Conservation (phyloP, 345 rosid genomes). For the Hibiscus tridactylites region DNA sequence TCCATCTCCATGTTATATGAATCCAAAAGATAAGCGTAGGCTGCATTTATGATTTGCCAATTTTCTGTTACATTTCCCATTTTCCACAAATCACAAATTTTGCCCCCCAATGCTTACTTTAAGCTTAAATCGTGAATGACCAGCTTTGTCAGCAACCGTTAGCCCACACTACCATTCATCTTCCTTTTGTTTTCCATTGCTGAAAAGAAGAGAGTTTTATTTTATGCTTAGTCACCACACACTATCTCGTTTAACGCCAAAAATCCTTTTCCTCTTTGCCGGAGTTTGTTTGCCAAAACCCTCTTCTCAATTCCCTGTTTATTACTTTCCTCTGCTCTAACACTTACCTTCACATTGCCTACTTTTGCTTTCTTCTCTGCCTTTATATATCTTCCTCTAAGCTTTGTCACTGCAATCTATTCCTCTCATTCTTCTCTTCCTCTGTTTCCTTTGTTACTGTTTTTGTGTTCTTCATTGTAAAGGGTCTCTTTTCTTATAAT, state of each 20-base stretch:
- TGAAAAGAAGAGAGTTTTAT: background rate
- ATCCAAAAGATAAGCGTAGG: background rate
- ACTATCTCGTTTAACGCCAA: slow-evolving; percentile 37
- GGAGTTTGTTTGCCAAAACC: slow-evolving; percentile 15
- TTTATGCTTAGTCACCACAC: slow-evolving; percentile 33
- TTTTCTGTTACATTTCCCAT: background rate
- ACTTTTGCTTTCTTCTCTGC: background rate
- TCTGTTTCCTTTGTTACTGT: background rate
- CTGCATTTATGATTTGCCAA: background rate
- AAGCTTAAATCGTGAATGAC: background rate
- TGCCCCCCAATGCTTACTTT: background rate
- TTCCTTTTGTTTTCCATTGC: background rate
- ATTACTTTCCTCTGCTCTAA: background rate
- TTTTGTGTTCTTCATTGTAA: slow-evolving; percentile 1
- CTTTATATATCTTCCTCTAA: slow-evolving; percentile 10
- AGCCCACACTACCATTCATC: background rate
- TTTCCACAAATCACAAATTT: background rate
- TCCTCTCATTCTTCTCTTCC: background rate
- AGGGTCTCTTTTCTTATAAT: slow-evolving; percentile 18
- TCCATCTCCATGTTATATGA: background rate
- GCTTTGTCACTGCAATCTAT: slow-evolving; percentile 12
- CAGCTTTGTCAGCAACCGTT: slow-evolving; percentile 17
- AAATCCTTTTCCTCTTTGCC: slow-evolving; percentile 19
- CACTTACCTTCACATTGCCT: background rate
- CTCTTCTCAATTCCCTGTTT: slow-evolving; percentile 2